Evolutionary conservation across 2,329 filamentous ascomycete species (phyloP), one percentile per base, ranked within the genome.

Genomic region (Clarireedia hainanense): DNA sequence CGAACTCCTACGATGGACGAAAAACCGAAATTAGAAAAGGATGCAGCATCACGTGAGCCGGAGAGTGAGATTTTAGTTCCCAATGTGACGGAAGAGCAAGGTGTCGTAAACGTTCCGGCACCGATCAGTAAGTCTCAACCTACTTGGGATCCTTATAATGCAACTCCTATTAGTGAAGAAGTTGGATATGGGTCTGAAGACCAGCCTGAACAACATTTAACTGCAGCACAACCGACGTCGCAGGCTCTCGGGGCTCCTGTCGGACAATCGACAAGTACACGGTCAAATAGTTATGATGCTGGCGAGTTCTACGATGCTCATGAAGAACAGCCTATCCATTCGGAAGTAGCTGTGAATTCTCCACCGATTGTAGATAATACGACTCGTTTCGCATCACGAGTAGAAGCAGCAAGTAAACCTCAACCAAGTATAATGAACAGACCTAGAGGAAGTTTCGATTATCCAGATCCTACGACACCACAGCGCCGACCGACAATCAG

Each of bases 131-230:
- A 72, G 61, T 60, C 64, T 39, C 70, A 68, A 54, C 69, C 69
- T 14, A 67, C 67, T 45, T 70, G 68, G 67, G 66, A 73, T 60
- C 67, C 69, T 6, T 68, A 64, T 43, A 67, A 67, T 49, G 66
- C 65, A 7, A 66, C 70, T 46, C 69, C 70, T n/a, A 65, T 74
- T 43, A 64, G 69, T 46, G 70, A 75, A 59, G 71, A 74, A 60
- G 65, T 67, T 17, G 65, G 62, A 10, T 24, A 20, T 27, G 70
- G 67, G 48, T 67, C 71, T 30, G 66, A 60, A 6, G 56, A 61
- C 3, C 52, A 40, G 17, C 50, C 61, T 23, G 52, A 50, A 20
- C 53, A 57, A 10, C 23, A 9, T 36, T 15, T 24, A 14, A 36
- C 30, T 24, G 24, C n/a, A 15, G 36, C 27, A 12, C 17, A 50